Evolutionary conservation across 768 basidiomycete species (phyloP).

Genomic region (Naganishia vaughanmartiniae): DNA sequence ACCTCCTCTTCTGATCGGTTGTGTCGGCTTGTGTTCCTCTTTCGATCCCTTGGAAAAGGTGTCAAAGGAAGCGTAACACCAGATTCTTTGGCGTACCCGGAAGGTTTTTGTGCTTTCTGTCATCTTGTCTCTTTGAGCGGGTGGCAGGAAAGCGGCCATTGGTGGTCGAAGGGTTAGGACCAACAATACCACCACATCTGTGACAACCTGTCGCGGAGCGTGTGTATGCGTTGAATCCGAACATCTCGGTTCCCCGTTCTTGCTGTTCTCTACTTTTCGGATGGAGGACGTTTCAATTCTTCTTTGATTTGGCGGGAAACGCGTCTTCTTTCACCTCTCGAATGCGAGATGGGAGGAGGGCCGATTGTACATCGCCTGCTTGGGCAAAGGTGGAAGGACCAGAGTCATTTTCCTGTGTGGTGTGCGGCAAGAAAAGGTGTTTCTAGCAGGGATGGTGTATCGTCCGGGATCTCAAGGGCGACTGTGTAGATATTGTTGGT

Average conservation of each 20-base stretch:
- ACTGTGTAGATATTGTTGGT: too few relatives aligned
- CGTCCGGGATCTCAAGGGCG: not conserved
- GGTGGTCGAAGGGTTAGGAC: slow-evolving; percentile 22
- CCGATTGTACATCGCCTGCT: not conserved
- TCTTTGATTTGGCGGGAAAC: slow-evolving; percentile 3
- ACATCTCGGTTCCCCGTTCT: slow-evolving; percentile 3
- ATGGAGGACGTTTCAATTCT: slow-evolving; percentile 8
- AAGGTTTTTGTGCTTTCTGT: slow-evolving; percentile 2
- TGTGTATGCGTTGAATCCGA: too few relatives aligned
- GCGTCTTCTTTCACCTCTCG: not conserved
- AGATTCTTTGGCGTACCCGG: slow-evolving; percentile 17
- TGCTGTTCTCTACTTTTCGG: slow-evolving; percentile 6
- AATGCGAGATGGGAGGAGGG: not conserved
- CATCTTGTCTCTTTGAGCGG: not conserved
- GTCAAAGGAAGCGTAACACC: not conserved
- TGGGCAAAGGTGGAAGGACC: not conserved
- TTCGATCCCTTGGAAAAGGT: not conserved
- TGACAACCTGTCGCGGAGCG: too few relatives aligned
- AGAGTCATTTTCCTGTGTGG: not conserved
- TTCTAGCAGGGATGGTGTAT: not conserved
- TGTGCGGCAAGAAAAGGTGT: slow-evolving; percentile 7
- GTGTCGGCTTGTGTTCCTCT: not conserved
- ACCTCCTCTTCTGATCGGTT: not conserved
- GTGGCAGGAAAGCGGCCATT: slow-evolving; percentile 3
- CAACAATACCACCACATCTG: too few relatives aligned